phyloP scores from a whole-genome alignment of 345 rosid species.

The Barbarea vulgaris region DNA sequence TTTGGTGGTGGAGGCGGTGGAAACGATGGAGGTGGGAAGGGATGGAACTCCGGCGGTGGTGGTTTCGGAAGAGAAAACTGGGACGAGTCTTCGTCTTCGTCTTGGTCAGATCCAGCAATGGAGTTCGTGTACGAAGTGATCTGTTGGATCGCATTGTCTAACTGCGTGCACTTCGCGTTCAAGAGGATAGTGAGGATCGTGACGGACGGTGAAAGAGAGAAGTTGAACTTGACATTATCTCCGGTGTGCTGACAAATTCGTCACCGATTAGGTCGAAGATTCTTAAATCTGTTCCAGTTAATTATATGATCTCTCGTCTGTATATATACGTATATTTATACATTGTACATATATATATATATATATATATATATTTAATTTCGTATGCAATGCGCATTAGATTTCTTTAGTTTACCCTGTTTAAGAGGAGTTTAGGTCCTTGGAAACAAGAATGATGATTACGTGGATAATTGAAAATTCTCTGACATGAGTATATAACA shows the following conservation, averaged over 20 bases:
- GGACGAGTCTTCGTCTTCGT: constrained; percentile 65
- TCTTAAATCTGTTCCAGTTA: background rate
- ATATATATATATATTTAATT: background rate
- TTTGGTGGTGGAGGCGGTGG: constrained; percentile 51
- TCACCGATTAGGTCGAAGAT: background rate
- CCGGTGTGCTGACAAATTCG: constrained; percentile 48
- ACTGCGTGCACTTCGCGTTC: constrained; percentile 83
- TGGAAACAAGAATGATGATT: background rate
- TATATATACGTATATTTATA: constrained; percentile 1
- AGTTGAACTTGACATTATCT: constrained; percentile 55
- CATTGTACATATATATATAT: constrained; percentile 17
- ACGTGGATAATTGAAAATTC: background rate
- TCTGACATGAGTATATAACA: background rate
- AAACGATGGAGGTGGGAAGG: constrained; percentile 57
- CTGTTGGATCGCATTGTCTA: constrained; percentile 87
- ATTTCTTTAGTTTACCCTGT: background rate
- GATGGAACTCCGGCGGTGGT: constrained; percentile 69
- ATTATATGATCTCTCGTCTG: background rate
- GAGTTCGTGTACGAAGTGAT: constrained; percentile 90
- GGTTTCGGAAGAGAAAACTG: constrained; percentile 58
- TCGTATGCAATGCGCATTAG: background rate
- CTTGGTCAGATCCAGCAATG: constrained; percentile 65
- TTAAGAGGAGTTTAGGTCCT: background rate
- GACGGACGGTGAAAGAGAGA: constrained; percentile 60
- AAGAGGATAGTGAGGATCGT: constrained; percentile 64